Evolutionary conservation across 768 basidiomycete species (phyloP), one percentile per base, ranked within the genome.

Genomic region (Termitomyces sp.): DNA sequence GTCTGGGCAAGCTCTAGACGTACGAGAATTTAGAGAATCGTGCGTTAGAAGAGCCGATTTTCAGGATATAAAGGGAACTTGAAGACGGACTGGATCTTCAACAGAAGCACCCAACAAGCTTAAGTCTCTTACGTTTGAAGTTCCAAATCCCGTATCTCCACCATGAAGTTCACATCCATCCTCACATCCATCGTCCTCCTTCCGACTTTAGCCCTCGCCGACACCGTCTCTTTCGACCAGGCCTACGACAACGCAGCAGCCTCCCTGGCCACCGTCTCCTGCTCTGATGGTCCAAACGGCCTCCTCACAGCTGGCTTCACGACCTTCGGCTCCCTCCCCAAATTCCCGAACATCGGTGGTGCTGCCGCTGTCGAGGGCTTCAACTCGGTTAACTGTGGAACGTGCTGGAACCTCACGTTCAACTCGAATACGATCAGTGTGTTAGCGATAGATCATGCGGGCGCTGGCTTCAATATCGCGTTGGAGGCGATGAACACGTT

Each of bases 321-420:
- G 10, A 81, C 74, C 27, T 78, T 84, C 43, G 71, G 67, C 5
- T 68, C 71, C 37, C 65, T 86, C 21, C 81, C 83, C 14, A 68
- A 65, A 41, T 86, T 82, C 71, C 82, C 84, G 4, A 62, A 69
- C 67, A 79, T 86, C 64, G 82, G 81, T 29, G 82, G 77, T 2
- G 77, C 73, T 1, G 68, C 69, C 17, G 78, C 72, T 27, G 69
- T 85, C 57, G 63, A 58, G 6, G 75, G 73, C 29, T 85, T 69
- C 66, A 69, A 78, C 63, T 82, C 81, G 1, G 48, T 57, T 6
- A 67, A 73, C 53, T 85, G 84, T 61, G 82, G 80, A 2, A 73
- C 75, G 23, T 85, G 85, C 69, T 86, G 81, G 82, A 40, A 71
- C 57, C 63, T 85, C 62, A 75, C 75, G 8, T 83, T 75, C 66